Evolutionary conservation across 2,329 filamentous ascomycete species (phyloP).

Genomic region (Epichloe baconii): DNA sequence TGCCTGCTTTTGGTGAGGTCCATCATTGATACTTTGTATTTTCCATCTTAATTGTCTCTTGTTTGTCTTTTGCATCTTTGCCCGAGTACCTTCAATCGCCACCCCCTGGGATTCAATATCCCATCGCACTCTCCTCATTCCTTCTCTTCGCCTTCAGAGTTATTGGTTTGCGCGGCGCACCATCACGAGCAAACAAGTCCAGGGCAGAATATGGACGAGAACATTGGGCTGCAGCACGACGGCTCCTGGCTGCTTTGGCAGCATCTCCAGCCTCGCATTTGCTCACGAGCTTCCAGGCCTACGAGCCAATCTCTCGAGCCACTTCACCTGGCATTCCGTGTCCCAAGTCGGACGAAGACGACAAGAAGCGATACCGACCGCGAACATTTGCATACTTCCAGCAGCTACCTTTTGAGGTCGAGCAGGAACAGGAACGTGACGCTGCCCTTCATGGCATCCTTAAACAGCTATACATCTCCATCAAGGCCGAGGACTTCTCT

Average conservation of each 20-base stretch:
- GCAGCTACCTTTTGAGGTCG: slow-evolving; percentile 78
- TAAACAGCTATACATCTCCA: slow-evolving; percentile 82
- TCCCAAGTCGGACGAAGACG: slow-evolving; percentile 34
- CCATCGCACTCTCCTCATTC: not conserved
- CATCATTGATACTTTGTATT: not conserved
- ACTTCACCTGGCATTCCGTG: slow-evolving; percentile 65
- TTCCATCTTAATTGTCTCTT: not conserved
- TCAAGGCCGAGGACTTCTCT: slow-evolving; percentile 86
- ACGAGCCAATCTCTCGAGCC: slow-evolving; percentile 67
- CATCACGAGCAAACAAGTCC: not conserved
- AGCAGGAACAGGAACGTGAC: slow-evolving; percentile 66
- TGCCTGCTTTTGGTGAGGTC: not conserved
- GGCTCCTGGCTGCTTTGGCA: slow-evolving; percentile 18
- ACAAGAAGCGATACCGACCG: slow-evolving; percentile 59
- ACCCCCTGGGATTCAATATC: not conserved
- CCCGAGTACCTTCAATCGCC: not conserved
- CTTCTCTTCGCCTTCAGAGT: not conserved
- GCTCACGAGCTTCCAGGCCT: slow-evolving; percentile 27
- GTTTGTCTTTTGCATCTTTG: not conserved
- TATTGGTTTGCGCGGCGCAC: slow-evolving; percentile 1
- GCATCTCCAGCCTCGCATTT: slow-evolving; percentile 20
- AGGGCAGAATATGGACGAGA: slow-evolving; percentile 24
- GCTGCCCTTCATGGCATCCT: slow-evolving; percentile 74
- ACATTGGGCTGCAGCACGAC: slow-evolving; percentile 21
- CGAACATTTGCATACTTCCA: slow-evolving; percentile 89